phyloP scores from a whole-genome alignment of 164 flowering plant species.

The Aristolochia californica region DNA sequence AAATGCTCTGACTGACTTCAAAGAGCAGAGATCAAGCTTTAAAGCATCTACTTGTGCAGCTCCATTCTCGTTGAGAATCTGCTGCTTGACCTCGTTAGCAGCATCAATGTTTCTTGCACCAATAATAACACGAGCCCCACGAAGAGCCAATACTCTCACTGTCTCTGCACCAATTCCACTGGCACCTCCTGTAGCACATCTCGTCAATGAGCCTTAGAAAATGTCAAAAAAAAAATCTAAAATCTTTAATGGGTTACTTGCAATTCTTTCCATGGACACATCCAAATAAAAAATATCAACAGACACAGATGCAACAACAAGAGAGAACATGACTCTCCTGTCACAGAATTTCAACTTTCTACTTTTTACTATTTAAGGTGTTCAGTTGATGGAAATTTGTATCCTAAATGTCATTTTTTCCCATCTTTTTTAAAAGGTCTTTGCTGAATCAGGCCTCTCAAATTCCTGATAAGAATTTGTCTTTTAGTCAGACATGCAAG shows the following conservation, averaged over 20 bases:
- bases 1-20: slow-evolving; percentile 56
- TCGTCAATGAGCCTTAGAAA: not conserved
- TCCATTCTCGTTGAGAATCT: slow-evolving; percentile 36
- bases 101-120: slow-evolving; percentile 78
- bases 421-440: too few relatives aligned
- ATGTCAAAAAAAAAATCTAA: too few relatives aligned
- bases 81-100: slow-evolving; percentile 58
- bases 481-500: too few relatives aligned
- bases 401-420: too few relatives aligned
- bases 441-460: too few relatives aligned
- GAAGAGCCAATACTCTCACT: slow-evolving; percentile 66
- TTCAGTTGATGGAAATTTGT: too few relatives aligned
- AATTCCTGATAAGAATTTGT: too few relatives aligned
- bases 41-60: slow-evolving; percentile 50
- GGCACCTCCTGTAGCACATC: slow-evolving; percentile 58
- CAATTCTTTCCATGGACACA: not conserved
- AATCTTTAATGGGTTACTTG: not conserved
- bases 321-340: not conserved
- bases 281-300: not conserved
- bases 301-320: not conserved
- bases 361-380: too few relatives aligned
- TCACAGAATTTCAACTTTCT: too few relatives aligned
- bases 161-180: slow-evolving; percentile 96
- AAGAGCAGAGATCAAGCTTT: slow-evolving; percentile 70
- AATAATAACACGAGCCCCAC: slow-evolving; percentile 71